phyloP scores from a whole-genome alignment of 1,284 basidiomycete species.

The Moniliophthora roreri region DNA sequence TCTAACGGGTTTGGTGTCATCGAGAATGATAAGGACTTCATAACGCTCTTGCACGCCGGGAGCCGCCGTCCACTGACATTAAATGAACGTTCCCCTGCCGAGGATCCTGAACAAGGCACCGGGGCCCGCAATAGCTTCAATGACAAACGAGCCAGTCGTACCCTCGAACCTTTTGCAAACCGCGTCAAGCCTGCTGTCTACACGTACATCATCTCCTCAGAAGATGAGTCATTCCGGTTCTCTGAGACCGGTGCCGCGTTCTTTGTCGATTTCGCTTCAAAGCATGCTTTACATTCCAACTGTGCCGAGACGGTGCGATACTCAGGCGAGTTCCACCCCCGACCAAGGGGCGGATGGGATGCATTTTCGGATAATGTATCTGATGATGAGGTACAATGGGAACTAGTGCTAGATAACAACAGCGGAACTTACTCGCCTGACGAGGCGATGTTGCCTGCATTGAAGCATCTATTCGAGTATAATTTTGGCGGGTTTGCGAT shows the following conservation, averaged over 20 bases:
- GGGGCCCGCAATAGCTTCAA: neutral
- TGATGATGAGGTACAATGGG: slow-evolving; percentile 63
- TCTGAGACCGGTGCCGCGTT: slow-evolving; percentile 80
- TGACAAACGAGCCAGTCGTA: neutral
- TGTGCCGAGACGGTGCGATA: slow-evolving; percentile 61
- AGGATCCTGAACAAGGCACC: neutral
- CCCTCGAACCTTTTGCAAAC: slow-evolving; percentile 28
- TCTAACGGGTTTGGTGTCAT: slow-evolving; percentile 64
- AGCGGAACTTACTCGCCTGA: slow-evolving; percentile 76
- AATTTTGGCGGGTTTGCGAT: slow-evolving; percentile 71
- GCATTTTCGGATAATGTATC: slow-evolving; percentile 51
- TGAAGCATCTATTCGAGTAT: slow-evolving; percentile 58
- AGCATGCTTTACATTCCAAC: slow-evolving; percentile 60
- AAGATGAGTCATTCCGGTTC: slow-evolving; percentile 73
- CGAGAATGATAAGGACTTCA: slow-evolving; percentile 43
- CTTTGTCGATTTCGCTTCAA: slow-evolving; percentile 80
- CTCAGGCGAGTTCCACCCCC: slow-evolving; percentile 76
- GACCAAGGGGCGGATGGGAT: slow-evolving; percentile 68
- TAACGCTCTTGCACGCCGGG: slow-evolving; percentile 50
- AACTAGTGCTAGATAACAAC: slow-evolving; percentile 77
- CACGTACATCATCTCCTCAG: slow-evolving; percentile 70
- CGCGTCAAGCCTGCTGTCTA: slow-evolving; percentile 77
- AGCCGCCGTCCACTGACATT: slow-evolving; percentile 15
- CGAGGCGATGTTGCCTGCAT: slow-evolving; percentile 48
- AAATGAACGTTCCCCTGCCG: slow-evolving; percentile 1